Conservation (phyloP, 192 early-diverging fungal species). For the Obelidium mucronatum region DNA sequence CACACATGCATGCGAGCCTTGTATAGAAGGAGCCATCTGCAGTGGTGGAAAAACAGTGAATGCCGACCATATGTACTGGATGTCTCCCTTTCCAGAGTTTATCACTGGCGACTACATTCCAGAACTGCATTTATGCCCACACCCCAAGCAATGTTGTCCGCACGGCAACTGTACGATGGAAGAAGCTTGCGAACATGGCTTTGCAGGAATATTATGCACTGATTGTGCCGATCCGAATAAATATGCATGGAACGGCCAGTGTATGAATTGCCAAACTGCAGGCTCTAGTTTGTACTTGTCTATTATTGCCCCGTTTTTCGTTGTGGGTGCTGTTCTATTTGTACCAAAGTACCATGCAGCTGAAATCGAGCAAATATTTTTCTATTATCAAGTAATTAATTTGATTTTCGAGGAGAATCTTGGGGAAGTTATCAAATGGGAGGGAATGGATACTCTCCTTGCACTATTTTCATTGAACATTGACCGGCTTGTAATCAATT, state of each 20-base stretch:
- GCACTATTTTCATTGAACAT: slow-evolving; percentile 30
- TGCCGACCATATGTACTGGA: slow-evolving; percentile 12
- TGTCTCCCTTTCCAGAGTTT: background rate
- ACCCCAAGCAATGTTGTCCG: slow-evolving; percentile 26
- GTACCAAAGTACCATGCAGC: slow-evolving; percentile 19
- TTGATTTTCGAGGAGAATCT: slow-evolving; percentile 25
- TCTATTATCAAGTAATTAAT: slow-evolving; percentile 37
- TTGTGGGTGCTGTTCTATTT: slow-evolving; percentile 11
- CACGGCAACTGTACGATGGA: slow-evolving; percentile 25
- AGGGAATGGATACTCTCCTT: slow-evolving; percentile 20
- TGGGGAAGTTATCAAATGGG: background rate
- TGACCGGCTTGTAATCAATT: slow-evolving; percentile 25
- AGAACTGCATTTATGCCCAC: slow-evolving; percentile 24
- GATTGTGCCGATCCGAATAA: slow-evolving; percentile 17
- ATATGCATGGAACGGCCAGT: slow-evolving; percentile 28
- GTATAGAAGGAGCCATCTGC: slow-evolving; percentile 3
- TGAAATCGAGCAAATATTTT: slow-evolving; percentile 29
- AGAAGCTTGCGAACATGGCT: slow-evolving; percentile 7
- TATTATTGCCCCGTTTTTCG: slow-evolving; percentile 6
- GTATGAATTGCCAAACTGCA: slow-evolving; percentile 1
- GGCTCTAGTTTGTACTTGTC: background rate
- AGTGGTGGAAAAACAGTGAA: slow-evolving; percentile 10
- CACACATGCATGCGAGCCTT: background rate
- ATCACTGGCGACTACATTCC: background rate
- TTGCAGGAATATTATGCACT: slow-evolving; percentile 18